A percentile compares a stretch with the other conserved stretches of the same genome.
Conservation (phyloP, 441 rosid genomes). For the Corymbia citriodora region DNA sequence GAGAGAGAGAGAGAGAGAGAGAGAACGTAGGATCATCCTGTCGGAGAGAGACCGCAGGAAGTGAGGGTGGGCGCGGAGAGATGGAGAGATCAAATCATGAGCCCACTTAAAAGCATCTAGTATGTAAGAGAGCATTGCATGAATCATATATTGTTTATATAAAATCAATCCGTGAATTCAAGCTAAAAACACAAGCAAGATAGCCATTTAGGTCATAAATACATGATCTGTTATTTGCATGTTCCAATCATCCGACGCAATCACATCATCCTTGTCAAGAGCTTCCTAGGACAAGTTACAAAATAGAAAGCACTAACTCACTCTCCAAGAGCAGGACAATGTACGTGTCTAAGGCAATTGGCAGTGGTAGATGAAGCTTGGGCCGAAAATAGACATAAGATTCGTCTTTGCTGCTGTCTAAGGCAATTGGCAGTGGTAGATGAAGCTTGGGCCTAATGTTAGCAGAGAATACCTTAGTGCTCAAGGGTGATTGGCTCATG, state of each 20-base stretch:
- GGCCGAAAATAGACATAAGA: neutral
- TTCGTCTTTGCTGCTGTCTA: neutral
- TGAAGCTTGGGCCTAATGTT: neutral
- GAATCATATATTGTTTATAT: neutral
- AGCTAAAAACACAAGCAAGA: neutral
- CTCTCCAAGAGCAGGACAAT: neutral
- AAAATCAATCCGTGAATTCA: neutral
- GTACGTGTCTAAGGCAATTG: too few species aligned
- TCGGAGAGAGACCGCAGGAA: neutral
- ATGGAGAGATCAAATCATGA: neutral
- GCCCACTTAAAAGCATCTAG: neutral
- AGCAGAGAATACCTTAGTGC: neutral
- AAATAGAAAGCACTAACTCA: neutral
- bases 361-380: too few species aligned
- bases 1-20: too few species aligned
- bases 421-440: neutral
- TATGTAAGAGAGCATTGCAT: neutral
- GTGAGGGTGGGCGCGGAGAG: neutral
- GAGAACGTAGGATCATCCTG: too few species aligned
- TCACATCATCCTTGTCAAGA: neutral
- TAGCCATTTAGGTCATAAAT: neutral
- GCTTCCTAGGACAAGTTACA: neutral
- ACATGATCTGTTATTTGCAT: neutral
- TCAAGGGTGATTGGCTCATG: neutral
- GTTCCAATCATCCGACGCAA: neutral